A percentile compares a stretch with the other conserved stretches of the same genome.
Evolutionary conservation across 441 rosid species (phyloP).

Genomic region (Corymbia citriodora): DNA sequence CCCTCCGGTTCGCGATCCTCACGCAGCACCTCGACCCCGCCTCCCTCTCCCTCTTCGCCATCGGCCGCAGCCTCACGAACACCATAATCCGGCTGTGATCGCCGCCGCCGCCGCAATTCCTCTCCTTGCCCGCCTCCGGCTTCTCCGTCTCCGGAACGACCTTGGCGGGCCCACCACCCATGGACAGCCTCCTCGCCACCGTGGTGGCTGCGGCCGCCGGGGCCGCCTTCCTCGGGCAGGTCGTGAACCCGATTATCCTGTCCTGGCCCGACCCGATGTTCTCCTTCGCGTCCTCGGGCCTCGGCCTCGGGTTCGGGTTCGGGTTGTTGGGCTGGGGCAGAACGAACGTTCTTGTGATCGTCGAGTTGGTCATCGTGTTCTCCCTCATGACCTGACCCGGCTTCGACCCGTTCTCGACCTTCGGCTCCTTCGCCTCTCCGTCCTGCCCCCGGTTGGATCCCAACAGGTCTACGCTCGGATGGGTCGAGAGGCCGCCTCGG

Average conservation of each 20-base stretch:
- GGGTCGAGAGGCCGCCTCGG: slow-evolving; percentile 25
- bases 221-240: slow-evolving; percentile 40
- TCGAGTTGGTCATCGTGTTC: slow-evolving; percentile 28
- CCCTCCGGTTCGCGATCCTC: slow-evolving; percentile 70
- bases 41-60: slow-evolving; percentile 88
- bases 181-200: slow-evolving; percentile 66
- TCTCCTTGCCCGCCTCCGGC: slow-evolving; percentile 27
- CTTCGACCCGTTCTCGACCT: slow-evolving; percentile 4
- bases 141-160: slow-evolving; percentile 36
- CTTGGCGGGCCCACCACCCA: slow-evolving; percentile 41
- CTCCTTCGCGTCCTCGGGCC: slow-evolving; percentile 53
- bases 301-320: slow-evolving; percentile 2
- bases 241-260: slow-evolving; percentile 40
- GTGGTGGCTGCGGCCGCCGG: neutral
- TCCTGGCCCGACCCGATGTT: slow-evolving; percentile 47
- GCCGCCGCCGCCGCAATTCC: neutral
- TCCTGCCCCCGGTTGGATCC: slow-evolving; percentile 36
- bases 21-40: slow-evolving; percentile 76
- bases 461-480: slow-evolving; percentile 48
- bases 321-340: slow-evolving; percentile 30
- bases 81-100: slow-evolving; percentile 54
- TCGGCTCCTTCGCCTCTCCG: slow-evolving; percentile 14
- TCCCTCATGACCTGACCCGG: slow-evolving; percentile 38
- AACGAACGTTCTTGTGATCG: slow-evolving; percentile 36
- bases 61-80: slow-evolving; percentile 92